Percentiles rank a stretch among this genome's conserved stretches.
Conservation (phyloP, 2,329 filamentous ascomycete genomes). For the Fusarium avenaceum region DNA sequence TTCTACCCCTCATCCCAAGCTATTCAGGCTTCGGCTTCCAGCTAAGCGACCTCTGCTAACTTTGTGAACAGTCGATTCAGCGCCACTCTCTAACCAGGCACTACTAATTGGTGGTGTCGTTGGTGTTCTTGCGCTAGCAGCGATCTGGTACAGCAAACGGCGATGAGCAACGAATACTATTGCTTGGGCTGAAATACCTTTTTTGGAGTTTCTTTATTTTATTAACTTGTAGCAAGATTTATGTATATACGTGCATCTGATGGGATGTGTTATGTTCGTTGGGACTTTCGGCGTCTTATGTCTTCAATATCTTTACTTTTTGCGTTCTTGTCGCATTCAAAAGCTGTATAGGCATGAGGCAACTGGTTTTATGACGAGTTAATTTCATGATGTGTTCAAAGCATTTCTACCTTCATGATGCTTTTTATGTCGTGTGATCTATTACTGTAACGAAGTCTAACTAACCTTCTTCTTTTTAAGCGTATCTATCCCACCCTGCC, state of each 20-base stretch:
- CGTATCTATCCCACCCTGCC: constrained; percentile 7
- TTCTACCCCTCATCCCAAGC: constrained; percentile 24
- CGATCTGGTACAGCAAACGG: constrained; percentile 55
- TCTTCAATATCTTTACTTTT: constrained; percentile 13
- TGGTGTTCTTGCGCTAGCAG: constrained; percentile 57
- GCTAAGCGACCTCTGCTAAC: constrained; percentile 42
- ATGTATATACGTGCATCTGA: constrained; percentile 35
- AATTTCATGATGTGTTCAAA: constrained; percentile 15
- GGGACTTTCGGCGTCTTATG: constrained; percentile 35
- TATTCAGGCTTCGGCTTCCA: constrained; percentile 7
- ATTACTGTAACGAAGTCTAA: constrained; percentile 23
- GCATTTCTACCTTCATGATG: neutral
- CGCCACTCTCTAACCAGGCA: constrained; percentile 49
- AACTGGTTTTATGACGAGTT: constrained; percentile 20
- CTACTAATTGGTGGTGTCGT: constrained; percentile 54
- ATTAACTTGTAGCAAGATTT: constrained; percentile 21
- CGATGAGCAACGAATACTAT: constrained; percentile 34
- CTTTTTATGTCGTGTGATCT: neutral
- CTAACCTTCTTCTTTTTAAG: neutral
- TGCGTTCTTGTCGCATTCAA: constrained; percentile 17
- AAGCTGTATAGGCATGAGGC: constrained; percentile 35
- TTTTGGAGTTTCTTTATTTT: constrained; percentile 13
- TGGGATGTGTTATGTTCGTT: constrained; percentile 31
- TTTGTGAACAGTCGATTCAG: constrained; percentile 50
- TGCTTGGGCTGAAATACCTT: constrained; percentile 2